Evolutionary conservation across 495 filamentous ascomycete genomes (phyloP), one percentile per base, ranked within the genome.

Genomic region (Aspergillus baeticus): DNA sequence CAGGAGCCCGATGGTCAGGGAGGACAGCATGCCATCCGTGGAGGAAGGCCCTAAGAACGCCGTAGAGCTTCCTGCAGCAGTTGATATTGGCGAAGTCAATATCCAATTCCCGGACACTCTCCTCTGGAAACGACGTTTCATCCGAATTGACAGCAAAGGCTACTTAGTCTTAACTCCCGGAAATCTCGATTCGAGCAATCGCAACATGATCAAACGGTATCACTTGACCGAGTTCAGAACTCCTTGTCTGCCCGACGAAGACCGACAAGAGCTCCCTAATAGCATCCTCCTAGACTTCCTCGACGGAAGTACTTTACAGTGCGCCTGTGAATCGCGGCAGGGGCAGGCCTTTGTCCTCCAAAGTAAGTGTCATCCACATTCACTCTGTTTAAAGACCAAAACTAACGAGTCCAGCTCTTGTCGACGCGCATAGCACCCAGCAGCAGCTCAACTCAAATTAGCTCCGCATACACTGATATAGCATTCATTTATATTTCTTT

Each of bases 101-200:
- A 85, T 96, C 3, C 92, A 97, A 63, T 96, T 97, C 64, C 92
- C 92, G 1, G 92, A 95, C 67, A 92, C 87, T 41, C 79, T 96
- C 20, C 77, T 97, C 10, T 97, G 92, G 92, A 96, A 96, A 71
- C 87, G 91, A 46, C 84, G 92, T 47, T 86, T 84, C 63, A 84
- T 96, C 73, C 81, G 85, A 47, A 78, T 97, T 43, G 89, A 95
- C 66, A 80, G 80, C 55, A 77, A 86, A 43, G 92, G 92, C 10
- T 87, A 86, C 63, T 68, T 97, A 39, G 83, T 94, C 55, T 76
- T 94, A 53, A 85, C 81, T 11, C 77, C 85, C 20, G 77, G 82
- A 21, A 74, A 69, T 54, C 65, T 60, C 38, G 65, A 69, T 60
- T 69, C 73, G 36, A 76, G 57, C 64, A 76, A 68, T 72, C 78